Evolutionary conservation across 2,329 filamentous ascomycete genomes (phyloP), one percentile per base, ranked within the genome.

Genomic region (Calonectria honghensis): DNA sequence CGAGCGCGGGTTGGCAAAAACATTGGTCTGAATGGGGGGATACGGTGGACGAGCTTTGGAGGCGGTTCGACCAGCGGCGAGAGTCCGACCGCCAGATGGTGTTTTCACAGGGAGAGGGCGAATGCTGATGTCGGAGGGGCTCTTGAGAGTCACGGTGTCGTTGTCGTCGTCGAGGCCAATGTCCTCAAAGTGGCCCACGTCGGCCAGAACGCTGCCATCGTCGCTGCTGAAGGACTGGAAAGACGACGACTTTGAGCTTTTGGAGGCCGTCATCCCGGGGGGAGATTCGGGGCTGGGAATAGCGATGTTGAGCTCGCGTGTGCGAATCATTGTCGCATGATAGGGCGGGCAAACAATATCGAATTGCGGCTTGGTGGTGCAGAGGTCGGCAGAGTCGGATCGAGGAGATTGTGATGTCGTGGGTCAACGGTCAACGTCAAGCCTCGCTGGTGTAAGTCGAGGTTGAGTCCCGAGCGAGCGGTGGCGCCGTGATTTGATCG

Each of bases 221-320:
- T 95, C 94, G 81, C 93, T 94, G 75, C 91, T 93, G 72, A 94
- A 93, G 48, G 96, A 98, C 79, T 93, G 94, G 81, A 96, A 94
- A 65, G 95, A 98, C 6, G 95, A 97, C 35, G 95, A 96, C 85
- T 97, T 97, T 78, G 95, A 98, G 76, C 95, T 97, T 85, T 96
- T 97, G 75, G 95, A 97, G 79, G 88, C 86, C 64, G 94, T 95
- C 86, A 98, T 92, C 81, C 95, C 94, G 68, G 84, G 84, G 14
- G 84, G 84, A 64, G 85, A 86, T 61, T 80, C 83, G 66, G 84
- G 85, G 68, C 83, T 84, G 61, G 82, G 75, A 69, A 83, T 79
- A 79, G 77, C 75, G 75, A 76, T 80, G 72, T 78, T 75, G 78
- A 82, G 75, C 63, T 80, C 77, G 78, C 82, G 83, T 73, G 80